Percentiles rank a stretch among this genome's conserved stretches.
Evolutionary conservation across 768 basidiomycete genomes (phyloP).

Genomic region (Termitomyces sp.): DNA sequence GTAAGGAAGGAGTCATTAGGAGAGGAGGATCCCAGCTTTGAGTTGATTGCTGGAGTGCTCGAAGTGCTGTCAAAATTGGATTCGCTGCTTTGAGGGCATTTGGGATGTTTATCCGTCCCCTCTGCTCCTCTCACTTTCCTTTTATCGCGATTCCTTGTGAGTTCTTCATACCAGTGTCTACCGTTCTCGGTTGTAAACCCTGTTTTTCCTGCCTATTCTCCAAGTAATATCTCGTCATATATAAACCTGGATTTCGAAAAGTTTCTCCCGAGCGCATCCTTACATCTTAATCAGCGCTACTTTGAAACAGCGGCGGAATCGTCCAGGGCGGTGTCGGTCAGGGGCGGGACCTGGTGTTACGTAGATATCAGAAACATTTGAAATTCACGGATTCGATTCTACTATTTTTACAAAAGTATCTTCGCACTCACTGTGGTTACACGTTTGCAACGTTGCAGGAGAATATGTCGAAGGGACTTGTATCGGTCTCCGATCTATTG

Average conservation of each 20-base stretch:
- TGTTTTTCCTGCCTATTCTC: neutral
- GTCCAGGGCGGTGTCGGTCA: too few species aligned
- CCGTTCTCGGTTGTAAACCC: neutral
- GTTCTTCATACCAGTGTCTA: neutral
- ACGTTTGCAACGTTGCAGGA: too few species aligned
- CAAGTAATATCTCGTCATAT: neutral
- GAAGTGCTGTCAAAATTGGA: slow-evolving; percentile 94
- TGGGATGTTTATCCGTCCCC: neutral
- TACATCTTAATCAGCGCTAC: too few species aligned
- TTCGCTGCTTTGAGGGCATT: slow-evolving; percentile 56
- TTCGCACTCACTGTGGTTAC: too few species aligned
- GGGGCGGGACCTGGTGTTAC: too few species aligned
- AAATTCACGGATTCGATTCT: too few species aligned
- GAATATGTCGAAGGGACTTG: too few species aligned
- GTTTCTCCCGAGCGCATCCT: too few species aligned
- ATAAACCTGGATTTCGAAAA: neutral
- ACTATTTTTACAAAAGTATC: too few species aligned
- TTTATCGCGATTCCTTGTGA: neutral
- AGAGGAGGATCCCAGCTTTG: slow-evolving; percentile 83
- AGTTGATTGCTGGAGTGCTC: slow-evolving; percentile 88
- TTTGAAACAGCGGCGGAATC: too few species aligned
- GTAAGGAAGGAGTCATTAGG: slow-evolving; percentile 65
- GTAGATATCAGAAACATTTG: too few species aligned
- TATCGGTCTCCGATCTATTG: too few species aligned
- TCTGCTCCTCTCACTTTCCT: neutral